A percentile compares a stretch with the other conserved stretches of the same genome.
phyloP scores from a whole-genome alignment of 139 green algal genomes.

The Spirogloea muscicola region DNA sequence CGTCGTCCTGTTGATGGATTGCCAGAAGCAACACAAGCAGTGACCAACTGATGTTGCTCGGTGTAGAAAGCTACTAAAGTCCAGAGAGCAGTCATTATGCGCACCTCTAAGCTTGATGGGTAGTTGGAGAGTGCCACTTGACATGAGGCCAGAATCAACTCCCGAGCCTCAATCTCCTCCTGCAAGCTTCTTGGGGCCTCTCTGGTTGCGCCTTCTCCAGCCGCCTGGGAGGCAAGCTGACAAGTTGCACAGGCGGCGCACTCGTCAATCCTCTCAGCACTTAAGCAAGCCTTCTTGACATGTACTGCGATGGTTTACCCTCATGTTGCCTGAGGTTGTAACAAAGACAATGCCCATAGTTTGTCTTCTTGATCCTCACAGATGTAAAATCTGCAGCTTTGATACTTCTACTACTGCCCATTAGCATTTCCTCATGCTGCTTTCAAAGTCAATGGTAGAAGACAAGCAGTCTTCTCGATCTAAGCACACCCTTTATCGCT shows the following conservation, averaged over 20 bases:
- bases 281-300: neutral
- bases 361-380: too few relatives aligned
- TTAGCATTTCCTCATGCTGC: neutral
- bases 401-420: neutral
- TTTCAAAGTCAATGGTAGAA: neutral
- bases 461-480: neutral
- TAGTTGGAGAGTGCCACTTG: neutral
- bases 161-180: slow-evolving; percentile 1
- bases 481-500: neutral
- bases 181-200: neutral
- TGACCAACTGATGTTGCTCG: too few relatives aligned
- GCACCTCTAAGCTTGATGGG: slow-evolving; percentile 8
- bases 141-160: slow-evolving; percentile 17
- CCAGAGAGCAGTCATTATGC: slow-evolving; percentile 10
- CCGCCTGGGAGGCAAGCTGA: neutral
- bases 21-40: too few relatives aligned
- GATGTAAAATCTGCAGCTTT: too few relatives aligned
- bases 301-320: too few relatives aligned
- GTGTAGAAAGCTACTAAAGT: too few relatives aligned
- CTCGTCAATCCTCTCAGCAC: neutral
- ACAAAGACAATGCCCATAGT: too few relatives aligned
- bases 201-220: neutral
- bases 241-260: neutral
- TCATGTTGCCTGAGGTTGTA: too few relatives aligned
- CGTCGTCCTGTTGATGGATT: too few relatives aligned